Evolutionary conservation across 2,329 filamentous ascomycete species (phyloP), one percentile per base, ranked within the genome.

Genomic region (Talaromyces albobiverticillius): DNA sequence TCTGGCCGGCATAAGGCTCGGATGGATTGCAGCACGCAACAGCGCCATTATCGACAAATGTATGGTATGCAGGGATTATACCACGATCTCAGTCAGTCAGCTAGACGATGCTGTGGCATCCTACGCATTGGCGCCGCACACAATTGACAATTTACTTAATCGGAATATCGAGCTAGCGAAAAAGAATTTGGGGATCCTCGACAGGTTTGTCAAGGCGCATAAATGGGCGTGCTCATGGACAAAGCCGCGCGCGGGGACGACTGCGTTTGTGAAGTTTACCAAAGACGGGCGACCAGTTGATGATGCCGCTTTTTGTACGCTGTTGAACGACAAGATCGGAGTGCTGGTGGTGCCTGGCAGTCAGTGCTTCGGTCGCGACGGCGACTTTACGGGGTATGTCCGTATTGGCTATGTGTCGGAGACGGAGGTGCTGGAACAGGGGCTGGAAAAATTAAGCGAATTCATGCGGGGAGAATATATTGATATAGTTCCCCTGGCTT

Each of bases 61-160:
- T 58, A 83, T 86, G 10, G 71, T 76, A 13, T 85, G 85, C 1
- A 79, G 90, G 38, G 87, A 94, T 68, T 95, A 94, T 75, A 95
- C 89, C 3, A 91, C 88, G 23, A 95, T 95, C 63, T 88, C 87
- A 36, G 89, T 95, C 0, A 89, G 88, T n/a, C 84, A 87, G 64
- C 74, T 96, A 6, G 90, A 95, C 67, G 89, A 95, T 67, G 81
- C 82, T 47, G 78, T 95, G 10, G 91, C 90, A 2, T 81, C 82
- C 25, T 93, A 86, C 64, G 90, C 91, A 0, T 74, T 96, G 7
- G 82, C 82, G 10, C 74, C 81, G 1, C 73, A 77, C 31, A 85
- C 87, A 18, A 81, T 90, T n/a, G 78, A 86, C 58, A 75, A 72
- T 10, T 71, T 90, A 2, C 75, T 89, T 2, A 76, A 73, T 3